A percentile compares a stretch with the other conserved stretches of the same genome.
These are phyloP conservation scores for Camellia japonica DNA, from an alignment of 148 eudicot genomes.

Conservation along the genomic window DNA sequence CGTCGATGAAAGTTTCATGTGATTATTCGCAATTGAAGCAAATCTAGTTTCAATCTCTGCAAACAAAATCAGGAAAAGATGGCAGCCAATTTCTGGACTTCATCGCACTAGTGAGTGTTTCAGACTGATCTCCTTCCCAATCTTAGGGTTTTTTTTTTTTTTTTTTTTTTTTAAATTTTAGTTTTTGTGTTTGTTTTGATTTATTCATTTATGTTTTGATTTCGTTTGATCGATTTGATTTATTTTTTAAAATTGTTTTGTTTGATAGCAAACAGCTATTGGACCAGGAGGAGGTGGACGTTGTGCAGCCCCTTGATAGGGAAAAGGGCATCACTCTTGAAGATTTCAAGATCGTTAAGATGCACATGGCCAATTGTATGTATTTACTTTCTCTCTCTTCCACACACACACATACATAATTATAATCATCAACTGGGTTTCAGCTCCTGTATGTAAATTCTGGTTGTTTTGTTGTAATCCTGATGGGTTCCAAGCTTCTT, in stretches of 20 bases:
- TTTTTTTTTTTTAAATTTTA: too few species aligned
- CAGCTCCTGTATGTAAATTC: background rate
- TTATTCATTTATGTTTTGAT: background rate
- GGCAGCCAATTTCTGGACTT: constrained; percentile 99
- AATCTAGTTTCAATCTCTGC: background rate
- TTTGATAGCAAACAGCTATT: constrained; percentile 58
- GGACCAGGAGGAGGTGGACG: constrained; percentile 89
- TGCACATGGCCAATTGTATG: constrained; percentile 86
- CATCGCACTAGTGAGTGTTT: constrained; percentile 76
- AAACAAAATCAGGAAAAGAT: constrained; percentile 22
- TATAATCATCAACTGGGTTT: background rate
- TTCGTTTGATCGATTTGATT: background rate
- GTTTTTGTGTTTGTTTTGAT: background rate
- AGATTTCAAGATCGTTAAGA: constrained; percentile 85
- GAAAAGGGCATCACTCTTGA: constrained; percentile 86
- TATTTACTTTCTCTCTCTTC: constrained; percentile 3
- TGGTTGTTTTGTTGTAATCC: background rate
- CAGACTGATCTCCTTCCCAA: background rate
- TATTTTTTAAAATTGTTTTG: constrained; percentile 8
- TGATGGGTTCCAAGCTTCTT: background rate
- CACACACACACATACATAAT: background rate
- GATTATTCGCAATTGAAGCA: background rate
- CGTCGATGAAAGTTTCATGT: too few species aligned
- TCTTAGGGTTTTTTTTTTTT: background rate
- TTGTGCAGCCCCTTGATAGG: constrained; percentile 68